Percentiles rank a stretch among this genome's conserved stretches.
phyloP scores from a whole-genome alignment of 495 filamentous ascomycete genomes.

The Trichoderma erinaceum region DNA sequence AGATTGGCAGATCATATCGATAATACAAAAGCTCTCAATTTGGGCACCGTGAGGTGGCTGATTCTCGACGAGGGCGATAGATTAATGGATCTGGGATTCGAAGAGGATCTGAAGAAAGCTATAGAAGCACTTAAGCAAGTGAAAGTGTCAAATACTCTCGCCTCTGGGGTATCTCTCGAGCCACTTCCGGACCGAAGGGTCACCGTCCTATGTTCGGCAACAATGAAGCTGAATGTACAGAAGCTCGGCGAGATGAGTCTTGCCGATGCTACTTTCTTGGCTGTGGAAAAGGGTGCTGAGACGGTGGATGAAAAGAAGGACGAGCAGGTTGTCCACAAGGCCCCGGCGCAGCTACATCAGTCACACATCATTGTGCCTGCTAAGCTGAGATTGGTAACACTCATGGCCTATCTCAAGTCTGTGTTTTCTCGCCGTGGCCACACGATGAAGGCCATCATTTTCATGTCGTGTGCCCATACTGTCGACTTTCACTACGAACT shows the following conservation, averaged over 20 bases:
- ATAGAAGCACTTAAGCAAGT: constrained; percentile 64
- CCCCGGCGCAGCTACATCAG: constrained; percentile 89
- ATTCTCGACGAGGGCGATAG: constrained; percentile 93
- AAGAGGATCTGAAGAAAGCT: constrained; percentile 75
- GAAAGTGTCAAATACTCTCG: constrained; percentile 32
- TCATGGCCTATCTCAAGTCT: constrained; percentile 74
- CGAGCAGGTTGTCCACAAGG: constrained; percentile 61
- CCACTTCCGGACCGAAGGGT: constrained; percentile 68
- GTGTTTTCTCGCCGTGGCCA: constrained; percentile 81
- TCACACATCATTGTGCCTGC: constrained; percentile 78
- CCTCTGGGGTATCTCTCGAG: constrained; percentile 38
- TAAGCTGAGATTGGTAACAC: constrained; percentile 81
- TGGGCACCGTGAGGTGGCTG: constrained; percentile 86
- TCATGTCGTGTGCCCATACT: constrained; percentile 92
- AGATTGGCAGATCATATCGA: constrained; percentile 84
- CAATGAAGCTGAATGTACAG: constrained; percentile 94
- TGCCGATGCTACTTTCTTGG: constrained; percentile 82
- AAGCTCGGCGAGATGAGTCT: constrained; percentile 87
- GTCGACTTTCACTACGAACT: constrained; percentile 94
- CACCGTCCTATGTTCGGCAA: constrained; percentile 92
- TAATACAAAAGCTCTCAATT: constrained; percentile 80
- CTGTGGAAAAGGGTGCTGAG: constrained; percentile 39
- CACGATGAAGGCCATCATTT: constrained; percentile 91
- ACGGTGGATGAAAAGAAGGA: constrained; percentile 28
- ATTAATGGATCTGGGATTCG: constrained; percentile 95